Evolutionary conservation across 2,329 filamentous ascomycete genomes (phyloP).

Genomic region (Septoria linicola): DNA sequence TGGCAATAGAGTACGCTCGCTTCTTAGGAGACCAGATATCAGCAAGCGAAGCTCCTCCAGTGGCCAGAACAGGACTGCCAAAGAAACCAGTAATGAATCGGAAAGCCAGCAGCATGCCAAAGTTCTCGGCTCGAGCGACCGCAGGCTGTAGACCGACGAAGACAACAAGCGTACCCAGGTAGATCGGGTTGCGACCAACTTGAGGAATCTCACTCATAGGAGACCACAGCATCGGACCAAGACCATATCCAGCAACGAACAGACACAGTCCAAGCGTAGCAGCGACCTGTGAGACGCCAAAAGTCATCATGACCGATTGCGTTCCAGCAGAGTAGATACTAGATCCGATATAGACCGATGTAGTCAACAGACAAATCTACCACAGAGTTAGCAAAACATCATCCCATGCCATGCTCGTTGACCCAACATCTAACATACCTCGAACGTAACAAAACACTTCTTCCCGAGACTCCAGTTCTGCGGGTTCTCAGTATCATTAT

Average conservation of each 20-base stretch:
- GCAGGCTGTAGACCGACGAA: slow-evolving; percentile 54
- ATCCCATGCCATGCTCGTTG: no score
- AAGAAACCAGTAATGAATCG: slow-evolving; percentile 55
- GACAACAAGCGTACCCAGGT: slow-evolving; percentile 49
- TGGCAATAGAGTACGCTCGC: slow-evolving; percentile 41
- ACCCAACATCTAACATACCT: slow-evolving; percentile 35
- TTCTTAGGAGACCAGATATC: slow-evolving; percentile 45
- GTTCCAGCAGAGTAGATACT: slow-evolving; percentile 53
- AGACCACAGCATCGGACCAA: slow-evolving; percentile 49
- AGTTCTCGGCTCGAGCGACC: slow-evolving; percentile 50
- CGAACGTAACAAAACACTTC: slow-evolving; percentile 47
- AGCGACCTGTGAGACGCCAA: slow-evolving; percentile 47
- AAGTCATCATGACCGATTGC: slow-evolving; percentile 42
- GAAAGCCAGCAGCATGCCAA: slow-evolving; percentile 54
- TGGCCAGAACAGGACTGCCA: slow-evolving; percentile 48
- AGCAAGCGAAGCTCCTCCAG: slow-evolving; percentile 46
- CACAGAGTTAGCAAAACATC: no score
- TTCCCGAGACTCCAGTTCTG: slow-evolving; percentile 42
- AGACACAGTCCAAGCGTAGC: slow-evolving; percentile 52
- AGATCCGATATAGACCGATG: slow-evolving; percentile 53
- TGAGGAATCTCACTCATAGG: slow-evolving; percentile 52
- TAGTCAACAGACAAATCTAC: slow-evolving; percentile 49
- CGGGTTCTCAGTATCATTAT: slow-evolving; percentile 44
- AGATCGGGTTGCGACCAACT: slow-evolving; percentile 52
- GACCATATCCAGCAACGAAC: slow-evolving; percentile 52